A percentile compares a stretch with the other conserved stretches of the same genome.
Evolutionary conservation across 1,284 basidiomycete genomes (phyloP).

Genomic region (Fomes fomentarius): DNA sequence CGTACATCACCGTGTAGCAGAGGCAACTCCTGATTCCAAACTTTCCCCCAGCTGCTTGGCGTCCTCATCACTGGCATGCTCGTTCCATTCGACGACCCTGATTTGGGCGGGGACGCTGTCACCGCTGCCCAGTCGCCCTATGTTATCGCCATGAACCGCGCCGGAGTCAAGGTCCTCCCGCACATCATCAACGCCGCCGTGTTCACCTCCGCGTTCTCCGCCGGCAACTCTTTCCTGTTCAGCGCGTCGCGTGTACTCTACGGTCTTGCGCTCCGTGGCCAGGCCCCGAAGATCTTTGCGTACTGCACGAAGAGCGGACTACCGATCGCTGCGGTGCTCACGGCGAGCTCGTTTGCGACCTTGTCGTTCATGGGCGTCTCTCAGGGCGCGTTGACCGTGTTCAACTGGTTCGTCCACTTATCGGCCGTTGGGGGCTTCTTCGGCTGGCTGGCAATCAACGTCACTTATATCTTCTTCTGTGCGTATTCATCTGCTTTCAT

Average conservation of each 20-base stretch:
- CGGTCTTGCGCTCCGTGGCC: constrained; percentile 77
- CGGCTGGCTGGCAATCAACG: constrained; percentile 71
- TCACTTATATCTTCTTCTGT: constrained; percentile 79
- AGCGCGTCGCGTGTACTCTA: constrained; percentile 83
- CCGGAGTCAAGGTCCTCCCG: constrained; percentile 76
- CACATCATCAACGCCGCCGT: constrained; percentile 71
- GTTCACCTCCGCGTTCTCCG: constrained; percentile 81
- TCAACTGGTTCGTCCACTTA: constrained; percentile 61
- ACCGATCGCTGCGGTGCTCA: constrained; percentile 62
- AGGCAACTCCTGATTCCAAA: too few relatives aligned
- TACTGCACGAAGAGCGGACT: constrained; percentile 77
- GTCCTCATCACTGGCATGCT: constrained; percentile 81
- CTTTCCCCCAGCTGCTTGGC: constrained; percentile 66
- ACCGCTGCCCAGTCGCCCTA: constrained; percentile 76
- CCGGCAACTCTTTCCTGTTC: constrained; percentile 83
- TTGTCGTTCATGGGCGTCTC: constrained; percentile 55
- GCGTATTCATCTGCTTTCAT: too few relatives aligned
- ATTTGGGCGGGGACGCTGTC: constrained; percentile 56
- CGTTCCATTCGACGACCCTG: constrained; percentile 70
- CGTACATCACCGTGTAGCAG: too few relatives aligned
- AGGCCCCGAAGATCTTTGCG: constrained; percentile 66
- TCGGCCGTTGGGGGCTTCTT: constrained; percentile 65
- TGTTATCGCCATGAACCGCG: constrained; percentile 81
- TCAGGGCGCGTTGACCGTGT: constrained; percentile 36
- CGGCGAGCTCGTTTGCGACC: constrained; percentile 45